Percentiles rank a stretch among this genome's conserved stretches.
phyloP scores from a whole-genome alignment of 495 filamentous ascomycete species.

The Lineolata rhizophorae region DNA sequence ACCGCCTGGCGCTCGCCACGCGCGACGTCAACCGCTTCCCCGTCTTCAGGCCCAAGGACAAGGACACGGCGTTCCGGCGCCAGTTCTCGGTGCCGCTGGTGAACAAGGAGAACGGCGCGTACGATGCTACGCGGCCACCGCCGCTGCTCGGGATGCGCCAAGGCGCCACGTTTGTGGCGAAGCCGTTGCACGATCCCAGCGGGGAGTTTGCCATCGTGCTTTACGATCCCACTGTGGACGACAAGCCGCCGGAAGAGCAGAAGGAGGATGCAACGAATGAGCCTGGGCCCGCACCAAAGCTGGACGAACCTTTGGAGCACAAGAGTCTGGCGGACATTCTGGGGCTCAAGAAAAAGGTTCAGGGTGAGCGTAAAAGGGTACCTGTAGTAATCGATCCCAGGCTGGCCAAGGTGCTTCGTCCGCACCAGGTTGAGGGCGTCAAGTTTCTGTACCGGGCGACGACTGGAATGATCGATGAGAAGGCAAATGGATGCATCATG shows the following conservation, averaged over 20 bases:
- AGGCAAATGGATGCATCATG: constrained; percentile 97
- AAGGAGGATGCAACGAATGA: constrained; percentile 23
- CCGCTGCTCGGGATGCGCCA: constrained; percentile 71
- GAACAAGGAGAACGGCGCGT: constrained; percentile 49
- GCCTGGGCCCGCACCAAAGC: constrained; percentile 25
- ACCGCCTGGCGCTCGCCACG: constrained; percentile 66
- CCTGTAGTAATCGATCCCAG: constrained; percentile 93
- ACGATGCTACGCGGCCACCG: constrained; percentile 57
- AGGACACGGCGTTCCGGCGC: constrained; percentile 54
- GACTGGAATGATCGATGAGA: constrained; percentile 80
- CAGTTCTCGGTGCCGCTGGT: constrained; percentile 73
- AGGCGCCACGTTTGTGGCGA: constrained; percentile 70
- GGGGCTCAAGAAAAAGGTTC: constrained; percentile 76
- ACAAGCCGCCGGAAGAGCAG: constrained; percentile 36
- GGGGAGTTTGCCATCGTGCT: constrained; percentile 94
- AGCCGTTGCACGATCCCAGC: constrained; percentile 80
- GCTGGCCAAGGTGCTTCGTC: constrained; percentile 75
- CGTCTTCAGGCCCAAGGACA: constrained; percentile 77
- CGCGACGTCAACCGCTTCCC: constrained; percentile 79
- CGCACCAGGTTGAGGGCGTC: constrained; percentile 96
- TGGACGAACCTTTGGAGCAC: constrained; percentile 70
- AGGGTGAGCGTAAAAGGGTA: constrained; percentile 60
- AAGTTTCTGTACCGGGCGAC: constrained; percentile 93
- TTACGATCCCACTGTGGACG: constrained; percentile 87
- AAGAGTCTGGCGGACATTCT: constrained; percentile 92